Percentiles rank a stretch among this genome's conserved stretches.
Conservation (phyloP, 2,329 filamentous ascomycete genomes). For the Colletotrichum tofieldiae region DNA sequence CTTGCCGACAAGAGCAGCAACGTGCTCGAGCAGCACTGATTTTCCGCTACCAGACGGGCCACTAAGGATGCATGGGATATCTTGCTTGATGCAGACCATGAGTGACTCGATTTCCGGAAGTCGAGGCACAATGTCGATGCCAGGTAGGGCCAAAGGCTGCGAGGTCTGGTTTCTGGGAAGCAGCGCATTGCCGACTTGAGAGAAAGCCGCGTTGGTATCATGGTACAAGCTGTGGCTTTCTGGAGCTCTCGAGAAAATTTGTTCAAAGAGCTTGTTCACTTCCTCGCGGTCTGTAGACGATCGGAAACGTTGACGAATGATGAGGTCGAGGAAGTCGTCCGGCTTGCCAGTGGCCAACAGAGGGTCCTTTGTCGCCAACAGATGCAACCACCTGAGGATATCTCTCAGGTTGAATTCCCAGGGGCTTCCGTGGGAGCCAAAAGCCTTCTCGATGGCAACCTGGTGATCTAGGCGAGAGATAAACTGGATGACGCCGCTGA, state of each 20-base stretch:
- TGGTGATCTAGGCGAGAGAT: slow-evolving; percentile 85
- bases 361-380: slow-evolving; percentile 74
- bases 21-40: slow-evolving; percentile 82
- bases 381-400: slow-evolving; percentile 87
- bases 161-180: slow-evolving; percentile 72
- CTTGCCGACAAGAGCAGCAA: slow-evolving; percentile 85
- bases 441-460: slow-evolving; percentile 72
- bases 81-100: slow-evolving; percentile 88
- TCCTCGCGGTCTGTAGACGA: slow-evolving; percentile 76
- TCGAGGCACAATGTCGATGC: slow-evolving; percentile 67
- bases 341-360: slow-evolving; percentile 73
- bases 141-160: slow-evolving; percentile 67
- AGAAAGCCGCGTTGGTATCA: slow-evolving; percentile 74
- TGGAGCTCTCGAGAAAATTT: slow-evolving; percentile 71
- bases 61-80: slow-evolving; percentile 90
- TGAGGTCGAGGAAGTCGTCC: slow-evolving; percentile 83
- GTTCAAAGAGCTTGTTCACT: slow-evolving; percentile 76
- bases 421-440: slow-evolving; percentile 79
- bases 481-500: slow-evolving; percentile 81
- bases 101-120: slow-evolving; percentile 87
- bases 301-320: slow-evolving; percentile 92
- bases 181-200: slow-evolving; percentile 86
- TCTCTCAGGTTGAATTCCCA: slow-evolving; percentile 98
- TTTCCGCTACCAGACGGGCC: slow-evolving; percentile 91
- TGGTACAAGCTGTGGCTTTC: slow-evolving; percentile 78